phyloP scores from a whole-genome alignment of 2,329 filamentous ascomycete genomes.

The Neofusicoccum laricinum region DNA sequence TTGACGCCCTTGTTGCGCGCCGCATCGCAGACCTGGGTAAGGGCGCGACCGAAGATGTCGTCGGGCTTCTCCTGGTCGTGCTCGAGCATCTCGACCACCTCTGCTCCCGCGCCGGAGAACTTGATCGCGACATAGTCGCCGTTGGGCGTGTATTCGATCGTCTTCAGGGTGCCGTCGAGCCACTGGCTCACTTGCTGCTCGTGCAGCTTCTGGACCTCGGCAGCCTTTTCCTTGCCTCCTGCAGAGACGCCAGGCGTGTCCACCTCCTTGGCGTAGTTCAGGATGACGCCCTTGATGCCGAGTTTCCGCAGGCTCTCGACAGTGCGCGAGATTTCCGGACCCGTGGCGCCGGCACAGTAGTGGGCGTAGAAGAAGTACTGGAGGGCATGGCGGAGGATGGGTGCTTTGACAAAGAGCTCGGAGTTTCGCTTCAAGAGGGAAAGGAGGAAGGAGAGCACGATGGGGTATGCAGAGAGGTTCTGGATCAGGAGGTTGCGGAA shows the following conservation, averaged over 20 bases:
- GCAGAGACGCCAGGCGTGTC: slow-evolving; percentile 22
- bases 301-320: slow-evolving; percentile 66
- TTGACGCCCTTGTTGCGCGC: slow-evolving; percentile 43
- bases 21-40: slow-evolving; percentile 43
- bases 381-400: slow-evolving; percentile 66
- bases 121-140: slow-evolving; percentile 52
- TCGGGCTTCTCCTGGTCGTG: slow-evolving; percentile 37
- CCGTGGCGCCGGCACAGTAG: slow-evolving; percentile 81
- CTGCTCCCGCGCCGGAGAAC: slow-evolving; percentile 17
- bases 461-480: slow-evolving; percentile 10
- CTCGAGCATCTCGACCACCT: slow-evolving; percentile 35
- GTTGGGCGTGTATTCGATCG: slow-evolving; percentile 51
- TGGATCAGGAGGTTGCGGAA: slow-evolving; percentile 16
- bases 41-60: slow-evolving; percentile 39
- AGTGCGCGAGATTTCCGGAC: slow-evolving; percentile 59
- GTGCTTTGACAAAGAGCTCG: slow-evolving; percentile 24
- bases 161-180: slow-evolving; percentile 62
- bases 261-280: slow-evolving; percentile 77
- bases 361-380: slow-evolving; percentile 85
- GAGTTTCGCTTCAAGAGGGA: slow-evolving; percentile 10
- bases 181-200: slow-evolving; percentile 61
- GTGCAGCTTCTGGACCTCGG: slow-evolving; percentile 4
- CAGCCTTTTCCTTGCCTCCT: background rate
- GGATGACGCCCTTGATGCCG: slow-evolving; percentile 79
- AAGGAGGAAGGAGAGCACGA: slow-evolving; percentile 16